These are phyloP conservation scores for Boletus sp. DNA, from an alignment of 768 basidiomycete genomes.

Conservation along the genomic window DNA sequence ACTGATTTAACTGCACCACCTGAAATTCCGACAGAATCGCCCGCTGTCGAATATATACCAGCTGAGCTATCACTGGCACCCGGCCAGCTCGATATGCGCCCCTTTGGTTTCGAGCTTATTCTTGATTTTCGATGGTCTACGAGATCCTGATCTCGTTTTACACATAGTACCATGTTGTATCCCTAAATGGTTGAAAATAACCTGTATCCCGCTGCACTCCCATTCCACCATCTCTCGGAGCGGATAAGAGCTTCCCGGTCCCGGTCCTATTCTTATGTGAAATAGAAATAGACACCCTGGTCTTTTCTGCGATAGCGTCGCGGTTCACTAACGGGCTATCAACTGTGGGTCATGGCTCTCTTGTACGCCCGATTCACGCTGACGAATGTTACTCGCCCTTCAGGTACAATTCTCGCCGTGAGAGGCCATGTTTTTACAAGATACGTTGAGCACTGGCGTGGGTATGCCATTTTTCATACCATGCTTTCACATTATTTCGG, in stretches of 20 bases:
- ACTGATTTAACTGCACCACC: not conserved
- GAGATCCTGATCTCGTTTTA: constrained; percentile 12
- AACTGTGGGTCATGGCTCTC: not conserved
- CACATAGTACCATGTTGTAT: constrained; percentile 21
- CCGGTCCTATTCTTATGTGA: not conserved
- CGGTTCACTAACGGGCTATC: not conserved
- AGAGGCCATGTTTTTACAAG: not conserved
- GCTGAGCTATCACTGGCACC: constrained; percentile 29
- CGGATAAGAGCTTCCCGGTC: not conserved
- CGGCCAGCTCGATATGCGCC: constrained; percentile 66
- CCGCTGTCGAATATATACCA: constrained; percentile 11
- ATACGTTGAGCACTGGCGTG: not conserved
- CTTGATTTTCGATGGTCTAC: constrained; percentile 71
- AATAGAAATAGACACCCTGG: not conserved
- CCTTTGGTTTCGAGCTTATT: constrained; percentile 67
- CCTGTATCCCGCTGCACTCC: constrained; percentile 9
- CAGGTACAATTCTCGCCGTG: not conserved
- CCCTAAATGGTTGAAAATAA: constrained; percentile 8
- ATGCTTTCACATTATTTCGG: not conserved
- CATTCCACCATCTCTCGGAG: not conserved
- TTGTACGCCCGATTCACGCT: not conserved
- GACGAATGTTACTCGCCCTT: not conserved
- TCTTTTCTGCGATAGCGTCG: not conserved
- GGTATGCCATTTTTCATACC: not conserved
- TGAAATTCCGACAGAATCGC: constrained; percentile 3